Evolutionary conservation across 768 basidiomycete species (phyloP).

Genomic region (Suillus sp.): DNA sequence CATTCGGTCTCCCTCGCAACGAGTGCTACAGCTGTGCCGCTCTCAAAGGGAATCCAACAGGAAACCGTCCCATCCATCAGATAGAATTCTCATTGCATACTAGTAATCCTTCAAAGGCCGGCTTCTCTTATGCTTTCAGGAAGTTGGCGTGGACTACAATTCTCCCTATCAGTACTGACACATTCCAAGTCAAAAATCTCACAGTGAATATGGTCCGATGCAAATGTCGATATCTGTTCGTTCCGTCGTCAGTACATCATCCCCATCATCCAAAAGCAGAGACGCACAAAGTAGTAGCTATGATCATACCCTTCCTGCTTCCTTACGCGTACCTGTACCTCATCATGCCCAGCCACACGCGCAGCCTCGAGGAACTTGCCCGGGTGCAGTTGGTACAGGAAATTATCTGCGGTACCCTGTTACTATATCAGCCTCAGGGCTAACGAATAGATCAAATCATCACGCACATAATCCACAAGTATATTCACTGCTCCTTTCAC

Average conservation of each 20-base stretch:
- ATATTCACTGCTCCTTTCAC: slow-evolving; percentile 69
- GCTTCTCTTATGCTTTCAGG: slow-evolving; percentile 59
- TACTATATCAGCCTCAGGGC: background rate
- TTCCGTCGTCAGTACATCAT: slow-evolving; percentile 7
- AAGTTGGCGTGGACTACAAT: slow-evolving; percentile 81
- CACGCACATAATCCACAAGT: slow-evolving; percentile 81
- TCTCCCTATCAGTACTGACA: slow-evolving; percentile 19
- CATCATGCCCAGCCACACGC: slow-evolving; percentile 68
- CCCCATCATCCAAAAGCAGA: background rate
- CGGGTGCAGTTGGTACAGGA: slow-evolving; percentile 86
- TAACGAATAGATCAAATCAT: background rate
- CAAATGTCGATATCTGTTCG: slow-evolving; percentile 83
- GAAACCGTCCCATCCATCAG: background rate
- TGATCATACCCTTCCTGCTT: slow-evolving; percentile 87
- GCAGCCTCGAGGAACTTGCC: slow-evolving; percentile 86
- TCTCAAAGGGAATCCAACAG: background rate
- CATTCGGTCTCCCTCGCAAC: slow-evolving; percentile 6
- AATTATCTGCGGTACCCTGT: slow-evolving; percentile 81
- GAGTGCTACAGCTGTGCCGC: background rate
- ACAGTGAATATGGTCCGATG: slow-evolving; percentile 89
- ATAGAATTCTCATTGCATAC: background rate
- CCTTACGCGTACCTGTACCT: slow-evolving; percentile 76
- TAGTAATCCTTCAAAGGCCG: background rate
- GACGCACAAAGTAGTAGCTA: slow-evolving; percentile 82
- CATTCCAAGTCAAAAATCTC: slow-evolving; percentile 32